Evolutionary conservation across 768 basidiomycete genomes (phyloP), one percentile per base, ranked within the genome.

Genomic region (Suillus variegatus): DNA sequence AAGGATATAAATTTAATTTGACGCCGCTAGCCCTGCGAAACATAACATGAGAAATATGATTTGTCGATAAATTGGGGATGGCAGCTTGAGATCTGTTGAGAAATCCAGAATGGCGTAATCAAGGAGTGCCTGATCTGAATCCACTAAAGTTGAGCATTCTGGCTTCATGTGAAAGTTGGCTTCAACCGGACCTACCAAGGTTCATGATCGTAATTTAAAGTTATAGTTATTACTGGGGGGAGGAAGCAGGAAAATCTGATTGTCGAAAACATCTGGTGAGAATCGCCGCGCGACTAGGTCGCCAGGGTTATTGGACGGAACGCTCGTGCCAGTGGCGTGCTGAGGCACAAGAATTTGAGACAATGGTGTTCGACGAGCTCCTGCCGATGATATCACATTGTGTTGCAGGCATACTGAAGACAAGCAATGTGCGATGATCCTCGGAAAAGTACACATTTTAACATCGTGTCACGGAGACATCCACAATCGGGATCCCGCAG

Each of bases 211-310:
- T 52, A 32, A 54, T 35, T 54, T 54, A 54, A 55, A 55, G 32
- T 32, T 32, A 81, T 25, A 55, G 32, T 32, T 32, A 81, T 25
- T 74, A 69, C 9, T 54, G 16, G 35, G 8, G 25, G 49, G 22
- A 16, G 54, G 20, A 36, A 55, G 32, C 32, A n/a, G 20, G 2
- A 35, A 5, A 2, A 55, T 13, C n/a, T 54, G 2, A 4, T n/a
- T n/a, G 35, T 36, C 5, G 9, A 28, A 20, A 28, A 25, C 6
- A 25, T 49, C 51, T 51, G 25, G 14, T 25, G 14, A 51, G 25
- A 25, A 28, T 51, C 16, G 51, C 51, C 25, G 25, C 28, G 25
- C 14, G 18, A 51, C 14, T 51, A 28, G 51, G 51, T 51, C 16
- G 25, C 51, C 52, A 18, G 52, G 10, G 32, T n/a, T 36, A 35